Percentiles rank a stretch among this genome's conserved stretches.
Conservation (phyloP, 1,284 basidiomycete species). For the Pascua guehoae region DNA sequence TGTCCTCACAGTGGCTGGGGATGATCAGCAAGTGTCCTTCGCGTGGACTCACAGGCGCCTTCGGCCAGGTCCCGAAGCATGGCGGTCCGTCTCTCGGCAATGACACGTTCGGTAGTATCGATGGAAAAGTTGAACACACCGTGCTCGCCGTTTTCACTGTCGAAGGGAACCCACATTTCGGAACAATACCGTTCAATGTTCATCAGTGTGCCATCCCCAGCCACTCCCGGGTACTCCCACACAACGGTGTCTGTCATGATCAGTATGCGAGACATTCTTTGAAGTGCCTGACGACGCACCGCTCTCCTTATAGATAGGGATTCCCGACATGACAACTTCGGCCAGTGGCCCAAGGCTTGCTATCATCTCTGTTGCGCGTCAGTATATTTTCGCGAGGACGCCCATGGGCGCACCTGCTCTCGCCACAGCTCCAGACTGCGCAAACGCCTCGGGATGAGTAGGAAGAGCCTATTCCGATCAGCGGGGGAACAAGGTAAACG, state of each 20-base stretch:
- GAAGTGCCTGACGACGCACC: constrained; percentile 20
- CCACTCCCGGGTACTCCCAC: not conserved
- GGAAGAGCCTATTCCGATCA: constrained; percentile 6
- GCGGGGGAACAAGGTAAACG: not conserved
- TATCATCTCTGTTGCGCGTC: not conserved
- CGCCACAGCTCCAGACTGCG: constrained; percentile 35
- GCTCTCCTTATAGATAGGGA: constrained; percentile 40
- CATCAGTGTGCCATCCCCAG: constrained; percentile 6
- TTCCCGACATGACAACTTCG: constrained; percentile 38
- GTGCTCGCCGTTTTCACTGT: constrained; percentile 5
- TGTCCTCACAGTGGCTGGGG: constrained; percentile 30
- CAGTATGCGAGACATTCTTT: too few relatives aligned
- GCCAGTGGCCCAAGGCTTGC: constrained; percentile 38
- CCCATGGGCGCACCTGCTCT: constrained; percentile 34
- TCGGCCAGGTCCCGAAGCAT: constrained; percentile 42
- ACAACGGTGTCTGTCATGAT: not conserved
- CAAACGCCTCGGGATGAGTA: constrained; percentile 44
- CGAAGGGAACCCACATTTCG: constrained; percentile 44
- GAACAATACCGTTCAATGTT: constrained; percentile 27
- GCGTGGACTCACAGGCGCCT: constrained; percentile 31
- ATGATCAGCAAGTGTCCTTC: constrained; percentile 1
- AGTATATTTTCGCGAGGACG: not conserved
- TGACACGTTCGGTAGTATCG: constrained; percentile 30
- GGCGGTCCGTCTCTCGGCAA: constrained; percentile 29
- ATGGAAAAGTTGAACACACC: too few relatives aligned